phyloP scores from a whole-genome alignment of 352 stramenopile genomes.

The Pythium phragmitis region DNA sequence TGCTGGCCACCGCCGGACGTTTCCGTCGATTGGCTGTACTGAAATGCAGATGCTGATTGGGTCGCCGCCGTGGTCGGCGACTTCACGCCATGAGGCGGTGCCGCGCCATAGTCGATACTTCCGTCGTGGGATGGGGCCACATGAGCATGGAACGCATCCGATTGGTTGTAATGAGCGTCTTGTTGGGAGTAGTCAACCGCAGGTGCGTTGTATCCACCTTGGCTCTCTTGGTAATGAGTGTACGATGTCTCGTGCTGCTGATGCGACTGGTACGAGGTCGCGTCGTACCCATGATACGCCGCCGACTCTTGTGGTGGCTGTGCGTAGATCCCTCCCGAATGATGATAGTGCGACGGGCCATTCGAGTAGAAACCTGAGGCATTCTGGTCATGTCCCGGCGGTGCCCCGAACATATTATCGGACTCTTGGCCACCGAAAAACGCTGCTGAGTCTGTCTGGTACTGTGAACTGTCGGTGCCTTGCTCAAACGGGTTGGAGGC shows the following conservation, averaged over 20 bases:
- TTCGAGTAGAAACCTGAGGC: conserved; percentile 46
- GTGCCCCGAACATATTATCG: conserved; percentile 19
- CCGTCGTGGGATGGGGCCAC: background rate
- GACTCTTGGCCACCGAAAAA: conserved; percentile 30
- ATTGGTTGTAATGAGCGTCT: conserved; percentile 3
- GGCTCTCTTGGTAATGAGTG: conserved; percentile 3
- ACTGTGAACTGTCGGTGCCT: background rate
- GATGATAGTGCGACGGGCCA: conserved; percentile 25
- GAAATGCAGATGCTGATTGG: conserved; percentile 1
- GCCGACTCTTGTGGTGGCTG: conserved; percentile 9
- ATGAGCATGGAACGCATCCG: background rate
- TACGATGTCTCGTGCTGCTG: conserved; percentile 13
- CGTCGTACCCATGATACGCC: conserved; percentile 8
- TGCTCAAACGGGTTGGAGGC: conserved; percentile 4
- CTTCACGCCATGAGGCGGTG: background rate
- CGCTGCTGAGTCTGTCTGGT: conserved; percentile 28
- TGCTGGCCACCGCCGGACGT: background rate
- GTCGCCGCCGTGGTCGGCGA: conserved; percentile 3
- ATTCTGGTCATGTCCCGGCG: background rate
- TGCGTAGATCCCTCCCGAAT: conserved; percentile 23
- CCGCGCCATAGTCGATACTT: background rate
- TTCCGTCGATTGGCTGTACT: background rate
- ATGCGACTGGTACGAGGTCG: background rate
- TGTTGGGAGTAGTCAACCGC: background rate
- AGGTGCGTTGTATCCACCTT: conserved; percentile 5